A percentile compares a stretch with the other conserved stretches of the same genome.
Evolutionary conservation across 441 rosid species (phyloP).

Genomic region (Omphalea diandra): DNA sequence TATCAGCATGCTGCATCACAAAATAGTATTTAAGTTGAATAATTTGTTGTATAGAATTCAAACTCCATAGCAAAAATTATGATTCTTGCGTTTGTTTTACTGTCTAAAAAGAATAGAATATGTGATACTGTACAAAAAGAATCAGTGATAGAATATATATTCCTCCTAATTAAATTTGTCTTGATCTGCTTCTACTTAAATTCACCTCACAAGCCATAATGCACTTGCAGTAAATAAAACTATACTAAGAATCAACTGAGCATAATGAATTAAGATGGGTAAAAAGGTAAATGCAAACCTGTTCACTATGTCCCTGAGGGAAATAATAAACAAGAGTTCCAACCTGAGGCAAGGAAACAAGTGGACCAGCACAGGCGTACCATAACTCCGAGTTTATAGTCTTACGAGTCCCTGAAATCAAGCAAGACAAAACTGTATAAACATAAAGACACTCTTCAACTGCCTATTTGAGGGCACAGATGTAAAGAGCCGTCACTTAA

Average conservation of each 20-base stretch:
- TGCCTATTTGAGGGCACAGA: not conserved
- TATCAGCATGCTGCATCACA: not conserved
- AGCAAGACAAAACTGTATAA: not conserved
- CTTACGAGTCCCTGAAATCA: conserved; percentile 61
- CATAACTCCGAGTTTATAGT: conserved; percentile 84
- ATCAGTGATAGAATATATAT: too few relatives aligned
- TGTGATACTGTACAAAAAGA: too few relatives aligned
- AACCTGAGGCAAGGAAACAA: conserved; percentile 85
- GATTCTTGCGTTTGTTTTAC: not conserved
- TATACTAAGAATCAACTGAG: not conserved
- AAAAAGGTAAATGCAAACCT: conserved; percentile 57
- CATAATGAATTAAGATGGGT: not conserved
- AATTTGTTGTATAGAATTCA: not conserved
- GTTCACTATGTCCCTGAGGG: conserved; percentile 98
- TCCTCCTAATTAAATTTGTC: not conserved
- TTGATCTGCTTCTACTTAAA: not conserved
- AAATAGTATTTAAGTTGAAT: not conserved
- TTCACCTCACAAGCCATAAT: not conserved
- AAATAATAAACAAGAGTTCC: conserved; percentile 90
- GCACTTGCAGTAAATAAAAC: not conserved
- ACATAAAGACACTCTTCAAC: not conserved
- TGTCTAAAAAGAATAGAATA: too few relatives aligned
- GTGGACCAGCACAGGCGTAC: conserved; percentile 99
- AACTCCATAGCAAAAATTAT: not conserved
- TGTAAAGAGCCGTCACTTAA: not conserved